Base-by-base conservation (phyloP, 75 land plant species). In the Pinus albicaulis region DNA sequence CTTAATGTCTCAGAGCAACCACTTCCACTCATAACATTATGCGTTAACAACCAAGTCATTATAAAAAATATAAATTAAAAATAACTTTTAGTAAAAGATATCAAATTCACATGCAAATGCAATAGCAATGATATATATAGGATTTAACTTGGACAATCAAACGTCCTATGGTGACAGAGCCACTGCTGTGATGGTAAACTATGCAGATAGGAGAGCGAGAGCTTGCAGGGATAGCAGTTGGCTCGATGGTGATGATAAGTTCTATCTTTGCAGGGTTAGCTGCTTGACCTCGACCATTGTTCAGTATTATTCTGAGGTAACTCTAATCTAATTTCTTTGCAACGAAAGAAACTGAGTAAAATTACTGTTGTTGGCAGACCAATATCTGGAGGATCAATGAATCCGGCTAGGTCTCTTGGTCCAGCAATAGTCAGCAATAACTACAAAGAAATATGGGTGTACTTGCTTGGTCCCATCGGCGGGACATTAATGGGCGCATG, bases 311-410 rank as follows among this genome's bases (percentile, higher is more conserved):
- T 10, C 0, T 48, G 12, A 48, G 10, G 11, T 48, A 38, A 4
- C 28, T 63, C 36, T 26, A 57, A 17, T 17, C 5, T 5, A 5
- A 38, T 38, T 63, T 6, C 36, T 63, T 63, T 63, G 16, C 19
- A 1, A 12, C 25, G 17, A 64, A 17, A 17, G 2, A 64, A 16
- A 5, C 17, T 34, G 68, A 34, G 2, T 28, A 31, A 34, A 17
- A 20, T 13, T 31, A 0, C 12, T 31, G 3, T 17, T 64, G 0
- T 48, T 48, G 53, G 55, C 87, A 93, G 96, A 79, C 87, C 94
- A 8, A 77, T 89, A 57, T 86, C 96, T 20, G 92, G 94, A 41
- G 94, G 90, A 68, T 92, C 94, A 19, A 93, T 93, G 94, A 93
- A 92, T 71, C 94, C 92, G 5, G 90, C 89, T 14, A 88, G 96